A percentile compares a stretch with the other conserved stretches of the same genome.
Evolutionary conservation across 2,329 filamentous ascomycete species (phyloP).

Genomic region (Lasiodiplodia citricola): DNA sequence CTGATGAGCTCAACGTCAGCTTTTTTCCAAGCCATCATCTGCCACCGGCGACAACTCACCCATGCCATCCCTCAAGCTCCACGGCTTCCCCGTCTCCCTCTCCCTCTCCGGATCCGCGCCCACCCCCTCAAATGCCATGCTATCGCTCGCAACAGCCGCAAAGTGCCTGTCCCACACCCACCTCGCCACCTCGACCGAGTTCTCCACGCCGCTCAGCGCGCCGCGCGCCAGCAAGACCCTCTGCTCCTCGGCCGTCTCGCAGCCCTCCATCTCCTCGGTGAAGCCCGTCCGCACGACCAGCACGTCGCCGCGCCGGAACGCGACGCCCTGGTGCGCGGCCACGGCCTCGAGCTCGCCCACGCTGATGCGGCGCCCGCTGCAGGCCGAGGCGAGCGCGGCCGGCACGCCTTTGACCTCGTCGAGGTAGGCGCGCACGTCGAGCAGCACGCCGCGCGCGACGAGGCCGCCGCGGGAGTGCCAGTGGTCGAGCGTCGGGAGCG

Average conservation of each 20-base stretch:
- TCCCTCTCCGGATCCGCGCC: constrained; percentile 31
- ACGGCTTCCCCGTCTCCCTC: not conserved
- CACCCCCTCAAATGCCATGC: constrained; percentile 40
- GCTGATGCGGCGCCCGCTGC: no score
- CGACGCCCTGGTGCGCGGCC: constrained; percentile 32
- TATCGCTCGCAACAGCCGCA: constrained; percentile 43
- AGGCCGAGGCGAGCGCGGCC: no score
- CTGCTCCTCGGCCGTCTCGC: not conserved
- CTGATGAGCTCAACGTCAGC: constrained; percentile 29
- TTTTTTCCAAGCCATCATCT: constrained; percentile 24
- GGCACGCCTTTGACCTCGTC: no score
- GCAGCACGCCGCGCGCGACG: no score
- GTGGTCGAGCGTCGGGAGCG: constrained; percentile 26
- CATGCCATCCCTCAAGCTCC: not conserved
- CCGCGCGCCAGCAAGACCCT: not conserved
- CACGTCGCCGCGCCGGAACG: constrained; percentile 34
- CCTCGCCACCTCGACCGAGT: constrained; percentile 29
- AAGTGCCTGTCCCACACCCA: constrained; percentile 39
- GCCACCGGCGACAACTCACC: not conserved
- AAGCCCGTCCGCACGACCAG: constrained; percentile 33
- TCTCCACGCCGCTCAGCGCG: constrained; percentile 27
- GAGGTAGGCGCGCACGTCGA: no score
- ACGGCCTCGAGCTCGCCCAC: no score
- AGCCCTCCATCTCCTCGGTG: not conserved
- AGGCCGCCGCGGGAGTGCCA: constrained; percentile 23